A percentile compares a stretch with the other conserved stretches of the same genome.
These are phyloP conservation scores for Fusarium vanettenii DNA, from an alignment of 2,329 filamentous ascomycete genomes.

Conservation along the genomic window DNA sequence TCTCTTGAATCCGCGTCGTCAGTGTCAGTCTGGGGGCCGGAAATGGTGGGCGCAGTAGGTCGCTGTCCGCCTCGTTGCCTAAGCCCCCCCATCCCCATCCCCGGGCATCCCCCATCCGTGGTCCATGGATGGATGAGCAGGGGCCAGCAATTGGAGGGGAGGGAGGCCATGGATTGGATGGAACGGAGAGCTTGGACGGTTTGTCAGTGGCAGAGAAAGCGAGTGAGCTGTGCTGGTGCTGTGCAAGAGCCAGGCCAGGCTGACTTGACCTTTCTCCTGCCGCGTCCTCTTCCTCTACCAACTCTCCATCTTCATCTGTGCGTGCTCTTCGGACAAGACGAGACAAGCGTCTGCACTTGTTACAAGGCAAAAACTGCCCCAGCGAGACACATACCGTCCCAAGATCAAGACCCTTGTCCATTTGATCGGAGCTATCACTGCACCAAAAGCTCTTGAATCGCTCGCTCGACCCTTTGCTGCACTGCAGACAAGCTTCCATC, in stretches of 20 bases:
- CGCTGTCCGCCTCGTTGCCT: slow-evolving; percentile 45
- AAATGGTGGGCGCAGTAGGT: slow-evolving; percentile 21
- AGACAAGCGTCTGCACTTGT: neutral
- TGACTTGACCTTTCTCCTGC: slow-evolving; percentile 7
- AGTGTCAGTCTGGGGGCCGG: slow-evolving; percentile 6
- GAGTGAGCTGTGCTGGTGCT: slow-evolving; percentile 19
- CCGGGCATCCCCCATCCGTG: neutral
- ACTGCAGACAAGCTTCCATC: neutral
- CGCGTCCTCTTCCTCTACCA: neutral
- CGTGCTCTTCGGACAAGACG: neutral
- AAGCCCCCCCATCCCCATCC: slow-evolving; percentile 31
- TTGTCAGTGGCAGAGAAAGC: neutral
- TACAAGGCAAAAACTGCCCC: neutral
- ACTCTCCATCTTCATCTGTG: neutral
- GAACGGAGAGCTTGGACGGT: slow-evolving; percentile 10
- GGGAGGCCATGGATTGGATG: slow-evolving; percentile 16
- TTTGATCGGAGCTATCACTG: neutral
- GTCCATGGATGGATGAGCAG: slow-evolving; percentile 8
- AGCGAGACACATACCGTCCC: neutral
- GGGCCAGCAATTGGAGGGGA: neutral
- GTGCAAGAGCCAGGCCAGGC: slow-evolving; percentile 28
- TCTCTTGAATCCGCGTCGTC: slow-evolving; percentile 6
- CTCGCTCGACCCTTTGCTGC: neutral
- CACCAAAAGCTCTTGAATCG: neutral
- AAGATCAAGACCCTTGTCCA: neutral